Evolutionary conservation across 1,284 basidiomycete genomes (phyloP), one percentile per base, ranked within the genome.

Genomic region (Marasmius tenuissimus): DNA sequence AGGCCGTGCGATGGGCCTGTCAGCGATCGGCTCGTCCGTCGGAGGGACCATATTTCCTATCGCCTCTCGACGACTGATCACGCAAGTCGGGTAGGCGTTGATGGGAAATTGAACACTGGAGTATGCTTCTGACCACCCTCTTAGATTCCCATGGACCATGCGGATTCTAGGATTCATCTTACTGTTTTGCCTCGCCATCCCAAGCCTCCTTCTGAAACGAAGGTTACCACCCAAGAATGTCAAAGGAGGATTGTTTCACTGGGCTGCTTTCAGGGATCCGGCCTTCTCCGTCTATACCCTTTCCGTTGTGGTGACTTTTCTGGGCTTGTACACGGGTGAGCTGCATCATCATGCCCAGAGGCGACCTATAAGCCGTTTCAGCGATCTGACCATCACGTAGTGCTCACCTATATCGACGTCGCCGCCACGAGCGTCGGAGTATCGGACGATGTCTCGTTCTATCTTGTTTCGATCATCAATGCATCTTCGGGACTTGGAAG

Each of bases 291-390:
- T 72, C 0, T 80, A 78, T 62, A 67, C 66, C 20, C 18, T 73
- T 2, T 72, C 80, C 0, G 72, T 73, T 1, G 68, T 77, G 49
- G 58, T 78, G 11, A 70, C 70, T 1, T 84, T 82, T 70, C 72
- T 85, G 9, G 85, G 85, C 18, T 65, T 85, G 18, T 85, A 83
- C 66, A 85, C 83, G 2, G 75, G 80, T 81, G 59, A 0, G 72
- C 61, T 18, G 40, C 18, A 47, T 50, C 10, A 11, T 39, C 38
- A 18, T 11, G 50, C 50, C 18, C 12, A 27, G 27, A 27, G 27
- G 27, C 27, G 27, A 27, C 27, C 27, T 27, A 27, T 27, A 27
- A 27, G 14, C n/a, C 12, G 33, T 39, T n/a, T 12, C 51, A 22
- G 7, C 22, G 27, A 18, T 38, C 61, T 5, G 35, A 16, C 11